phyloP scores from a whole-genome alignment of 768 basidiomycete species.

The Coprinellus micaceus region DNA sequence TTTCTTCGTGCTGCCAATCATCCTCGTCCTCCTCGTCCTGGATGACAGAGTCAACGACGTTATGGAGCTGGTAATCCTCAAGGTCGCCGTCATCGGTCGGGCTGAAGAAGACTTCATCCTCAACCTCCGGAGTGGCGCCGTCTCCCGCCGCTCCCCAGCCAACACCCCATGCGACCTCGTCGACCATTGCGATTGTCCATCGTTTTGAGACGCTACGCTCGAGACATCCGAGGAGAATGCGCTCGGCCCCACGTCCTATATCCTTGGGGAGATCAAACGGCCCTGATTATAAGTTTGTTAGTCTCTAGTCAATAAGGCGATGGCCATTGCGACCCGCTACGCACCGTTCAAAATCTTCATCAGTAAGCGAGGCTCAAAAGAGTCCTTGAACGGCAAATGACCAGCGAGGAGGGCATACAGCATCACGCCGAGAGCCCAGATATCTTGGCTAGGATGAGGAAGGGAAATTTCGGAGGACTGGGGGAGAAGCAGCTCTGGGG shows the following conservation, averaged over 20 bases:
- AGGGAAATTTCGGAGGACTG: conserved; percentile 36
- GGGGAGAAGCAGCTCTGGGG: conserved; percentile 81
- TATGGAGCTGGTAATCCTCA: conserved; percentile 4
- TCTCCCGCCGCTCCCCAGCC: conserved; percentile 64
- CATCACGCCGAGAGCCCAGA: conserved; percentile 93
- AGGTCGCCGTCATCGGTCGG: conserved; percentile 19
- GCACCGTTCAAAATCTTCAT: conserved; percentile 87
- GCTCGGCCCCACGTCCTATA: conserved; percentile 59
- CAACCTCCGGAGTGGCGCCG: conserved; percentile 30
- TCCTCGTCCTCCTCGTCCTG: conserved; percentile 12
- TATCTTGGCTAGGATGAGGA: conserved; percentile 77
- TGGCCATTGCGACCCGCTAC: conserved; percentile 18
- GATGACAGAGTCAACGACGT: conserved; percentile 11
- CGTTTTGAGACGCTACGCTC: conserved; percentile 56
- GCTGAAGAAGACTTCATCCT: conserved; percentile 22
- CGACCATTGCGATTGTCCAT: conserved; percentile 81
- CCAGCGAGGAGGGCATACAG: conserved; percentile 84
- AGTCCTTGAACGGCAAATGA: conserved; percentile 80
- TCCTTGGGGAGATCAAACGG: conserved; percentile 54
- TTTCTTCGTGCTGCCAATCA: conserved; percentile 27
- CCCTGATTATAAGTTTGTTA: conserved; percentile 38
- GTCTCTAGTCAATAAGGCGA: conserved; percentile 6
- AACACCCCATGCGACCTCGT: conserved; percentile 76
- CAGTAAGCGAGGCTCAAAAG: conserved; percentile 87
- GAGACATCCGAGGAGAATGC: conserved; percentile 77